Conservation (phyloP, 371 early-diverging fungal species). For the Fennellomyces sp. region DNA sequence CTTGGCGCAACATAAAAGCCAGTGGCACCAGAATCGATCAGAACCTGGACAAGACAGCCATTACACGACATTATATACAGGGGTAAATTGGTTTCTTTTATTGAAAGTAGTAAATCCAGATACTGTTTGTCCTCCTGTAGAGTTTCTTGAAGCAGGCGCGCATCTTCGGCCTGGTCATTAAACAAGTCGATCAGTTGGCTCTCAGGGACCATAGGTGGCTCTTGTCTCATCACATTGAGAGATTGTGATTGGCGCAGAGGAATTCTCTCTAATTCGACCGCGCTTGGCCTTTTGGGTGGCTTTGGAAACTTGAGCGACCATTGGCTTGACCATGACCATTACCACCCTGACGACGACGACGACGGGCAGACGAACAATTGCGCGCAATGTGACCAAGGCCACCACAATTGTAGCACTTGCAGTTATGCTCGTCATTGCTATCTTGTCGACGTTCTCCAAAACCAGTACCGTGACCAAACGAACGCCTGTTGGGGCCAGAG, state of each 20-base stretch:
- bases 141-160: not conserved
- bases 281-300: too few species aligned
- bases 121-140: not conserved
- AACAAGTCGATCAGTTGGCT: too few species aligned
- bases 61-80: slow-evolving; percentile 1
- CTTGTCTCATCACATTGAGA: too few species aligned
- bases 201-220: too few species aligned
- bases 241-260: too few species aligned
- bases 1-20: not conserved
- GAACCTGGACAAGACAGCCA: not conserved
- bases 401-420: not conserved
- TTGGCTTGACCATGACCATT: too few species aligned
- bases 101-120: not conserved
- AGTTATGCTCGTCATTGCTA: not conserved
- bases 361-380: not conserved
- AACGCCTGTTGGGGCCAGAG: not conserved
- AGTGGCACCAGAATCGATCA: too few species aligned
- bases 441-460: too few species aligned
- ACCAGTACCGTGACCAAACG: not conserved
- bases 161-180: not conserved
- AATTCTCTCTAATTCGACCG: too few species aligned
- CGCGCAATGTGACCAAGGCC: not conserved
- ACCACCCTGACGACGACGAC: not conserved
- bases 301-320: too few species aligned
- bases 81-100: not conserved